phyloP scores from a whole-genome alignment of 805 yeast species.

The Hanseniaspora meyeri region DNA sequence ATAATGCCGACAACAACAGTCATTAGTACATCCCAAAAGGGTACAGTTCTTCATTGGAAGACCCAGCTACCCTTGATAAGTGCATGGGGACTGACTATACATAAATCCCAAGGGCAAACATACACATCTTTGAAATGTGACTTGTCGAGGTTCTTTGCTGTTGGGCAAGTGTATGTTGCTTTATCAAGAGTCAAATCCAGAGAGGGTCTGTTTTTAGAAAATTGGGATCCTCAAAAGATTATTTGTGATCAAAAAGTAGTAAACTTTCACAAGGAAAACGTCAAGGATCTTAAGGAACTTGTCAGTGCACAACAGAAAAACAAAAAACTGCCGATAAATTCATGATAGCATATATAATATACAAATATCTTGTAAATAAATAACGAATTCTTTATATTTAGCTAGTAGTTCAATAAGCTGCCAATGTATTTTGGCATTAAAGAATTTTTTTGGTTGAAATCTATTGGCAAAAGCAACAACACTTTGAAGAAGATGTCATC shows the following conservation, averaged over 20 bases:
- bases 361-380: too few relatives aligned
- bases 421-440: not conserved
- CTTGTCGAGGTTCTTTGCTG: conserved; percentile 62
- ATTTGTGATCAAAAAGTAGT: conserved; percentile 59
- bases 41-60: conserved; percentile 55
- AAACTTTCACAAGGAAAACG: conserved; percentile 44
- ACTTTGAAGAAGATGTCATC: not conserved
- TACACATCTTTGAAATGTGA: conserved; percentile 67
- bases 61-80: conserved; percentile 73
- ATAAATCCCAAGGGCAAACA: conserved; percentile 92
- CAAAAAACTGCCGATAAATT: too few relatives aligned
- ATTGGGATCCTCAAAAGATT: conserved; percentile 55
- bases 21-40: conserved; percentile 55
- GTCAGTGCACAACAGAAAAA: too few relatives aligned
- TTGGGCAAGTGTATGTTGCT: conserved; percentile 94
- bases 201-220: conserved; percentile 68
- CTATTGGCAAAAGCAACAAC: not conserved
- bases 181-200: conserved; percentile 78
- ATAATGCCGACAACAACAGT: conserved; percentile 63
- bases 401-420: not conserved
- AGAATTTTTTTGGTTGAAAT: not conserved
- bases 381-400: too few relatives aligned
- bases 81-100: conserved; percentile 96
- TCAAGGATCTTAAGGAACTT: not conserved
- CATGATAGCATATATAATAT: not conserved